Evolutionary conservation across 306 rosid species (phyloP).

Genomic region (Corylus heterophylla): DNA sequence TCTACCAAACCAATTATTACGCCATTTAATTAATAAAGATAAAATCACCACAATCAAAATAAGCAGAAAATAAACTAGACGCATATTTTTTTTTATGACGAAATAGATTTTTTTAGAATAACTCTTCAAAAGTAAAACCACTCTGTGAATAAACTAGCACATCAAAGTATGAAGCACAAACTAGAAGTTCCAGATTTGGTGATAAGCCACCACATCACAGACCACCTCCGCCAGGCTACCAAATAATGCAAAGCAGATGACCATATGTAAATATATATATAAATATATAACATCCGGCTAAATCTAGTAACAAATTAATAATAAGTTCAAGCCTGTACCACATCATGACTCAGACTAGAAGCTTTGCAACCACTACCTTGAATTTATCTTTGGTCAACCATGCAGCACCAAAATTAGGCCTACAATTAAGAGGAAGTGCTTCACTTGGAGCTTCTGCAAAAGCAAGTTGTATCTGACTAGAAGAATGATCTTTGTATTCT

Average conservation of each 20-base stretch:
- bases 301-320: constrained; percentile 9
- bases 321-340: constrained; percentile 18
- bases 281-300: constrained; percentile 4
- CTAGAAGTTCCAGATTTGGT: no score
- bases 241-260: background rate
- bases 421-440: constrained; percentile 94
- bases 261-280: background rate
- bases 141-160: no score
- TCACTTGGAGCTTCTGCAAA: constrained; percentile 92
- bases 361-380: constrained; percentile 55
- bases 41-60: no score
- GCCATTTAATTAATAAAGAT: no score
- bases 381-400: constrained; percentile 89
- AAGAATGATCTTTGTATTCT: constrained; percentile 73
- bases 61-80: no score
- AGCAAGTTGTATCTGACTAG: constrained; percentile 67
- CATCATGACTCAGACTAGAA: constrained; percentile 12
- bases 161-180: no score
- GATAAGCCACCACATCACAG: no score
- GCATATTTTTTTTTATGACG: no score
- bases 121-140: no score
- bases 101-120: no score
- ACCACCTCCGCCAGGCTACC: background rate
- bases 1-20: no score
- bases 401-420: constrained; percentile 92